phyloP scores from a whole-genome alignment of 2,329 filamentous ascomycete genomes.

The Capronia epimyces region DNA sequence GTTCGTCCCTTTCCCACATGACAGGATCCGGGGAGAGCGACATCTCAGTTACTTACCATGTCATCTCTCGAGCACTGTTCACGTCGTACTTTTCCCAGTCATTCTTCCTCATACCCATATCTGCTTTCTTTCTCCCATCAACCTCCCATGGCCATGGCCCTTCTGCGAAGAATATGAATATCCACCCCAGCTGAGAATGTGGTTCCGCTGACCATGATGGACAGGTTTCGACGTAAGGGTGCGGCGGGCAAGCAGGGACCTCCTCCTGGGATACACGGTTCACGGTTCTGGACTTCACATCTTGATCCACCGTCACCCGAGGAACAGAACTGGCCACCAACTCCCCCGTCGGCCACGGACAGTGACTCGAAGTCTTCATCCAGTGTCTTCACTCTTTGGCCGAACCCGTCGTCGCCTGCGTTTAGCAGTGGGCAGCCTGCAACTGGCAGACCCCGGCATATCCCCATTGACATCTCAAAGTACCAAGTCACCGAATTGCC shows the following conservation, averaged over 20 bases:
- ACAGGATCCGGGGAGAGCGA: background rate
- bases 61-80: background rate
- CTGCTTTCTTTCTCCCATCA: background rate
- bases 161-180: background rate
- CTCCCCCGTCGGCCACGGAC: slow-evolving; percentile 9
- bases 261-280: background rate
- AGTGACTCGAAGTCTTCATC: slow-evolving; percentile 5
- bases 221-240: slow-evolving; percentile 23
- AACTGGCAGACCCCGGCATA: slow-evolving; percentile 9
- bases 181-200: background rate
- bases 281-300: slow-evolving; percentile 18
- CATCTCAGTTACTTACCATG: background rate
- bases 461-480: slow-evolving; percentile 18
- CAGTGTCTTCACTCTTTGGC: slow-evolving; percentile 17
- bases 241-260: slow-evolving; percentile 10
- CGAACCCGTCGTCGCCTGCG: slow-evolving; percentile 12
- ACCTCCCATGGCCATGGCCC: background rate
- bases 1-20: slow-evolving; percentile 1
- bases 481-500: slow-evolving; percentile 14
- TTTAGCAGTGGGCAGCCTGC: slow-evolving; percentile 6
- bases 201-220: slow-evolving; percentile 18
- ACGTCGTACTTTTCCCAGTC: background rate
- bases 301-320: slow-evolving; percentile 24
- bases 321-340: slow-evolving; percentile 18
- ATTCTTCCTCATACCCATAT: background rate